Percentiles rank a stretch among this genome's conserved stretches.
phyloP scores from a whole-genome alignment of 331 rosid genomes.

The Malus hybrid region DNA sequence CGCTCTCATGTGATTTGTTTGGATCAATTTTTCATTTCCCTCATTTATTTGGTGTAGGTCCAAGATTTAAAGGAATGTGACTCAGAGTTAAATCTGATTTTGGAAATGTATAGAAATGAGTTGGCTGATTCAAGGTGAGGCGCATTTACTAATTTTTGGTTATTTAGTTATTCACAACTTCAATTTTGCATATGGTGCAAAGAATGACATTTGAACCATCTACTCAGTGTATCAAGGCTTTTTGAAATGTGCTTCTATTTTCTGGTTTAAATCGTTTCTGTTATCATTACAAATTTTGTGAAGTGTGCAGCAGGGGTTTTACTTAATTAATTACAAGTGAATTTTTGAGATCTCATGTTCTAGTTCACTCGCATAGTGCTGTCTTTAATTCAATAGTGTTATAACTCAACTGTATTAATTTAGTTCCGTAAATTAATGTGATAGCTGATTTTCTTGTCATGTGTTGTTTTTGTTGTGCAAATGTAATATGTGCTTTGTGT shows the following conservation, averaged over 20 bases:
- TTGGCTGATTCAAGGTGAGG: slow-evolving; percentile 79
- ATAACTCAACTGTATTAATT: neutral
- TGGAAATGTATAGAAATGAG: slow-evolving; percentile 81
- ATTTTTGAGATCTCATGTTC: neutral
- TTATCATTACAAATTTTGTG: neutral
- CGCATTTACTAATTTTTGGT: neutral
- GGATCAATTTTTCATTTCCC: neutral
- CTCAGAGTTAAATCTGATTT: slow-evolving; percentile 57
- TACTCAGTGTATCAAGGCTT: neutral
- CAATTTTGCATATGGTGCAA: neutral
- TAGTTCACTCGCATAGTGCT: neutral
- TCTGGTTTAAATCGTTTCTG: neutral
- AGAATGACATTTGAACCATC: no score
- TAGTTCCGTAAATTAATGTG: neutral
- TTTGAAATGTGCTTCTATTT: neutral
- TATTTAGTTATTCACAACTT: neutral
- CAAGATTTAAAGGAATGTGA: slow-evolving; percentile 51
- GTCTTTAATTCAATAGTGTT: neutral
- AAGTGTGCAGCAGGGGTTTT: neutral
- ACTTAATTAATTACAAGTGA: neutral
- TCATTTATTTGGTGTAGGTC: slow-evolving; percentile 41
- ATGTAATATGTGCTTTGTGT: neutral
- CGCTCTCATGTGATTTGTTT: neutral
- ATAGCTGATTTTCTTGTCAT: neutral
- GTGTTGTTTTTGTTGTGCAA: neutral